Evolutionary conservation across 768 basidiomycete genomes (phyloP), one percentile per base, ranked within the genome.

Genomic region (Hemileccinum rubropunctum): DNA sequence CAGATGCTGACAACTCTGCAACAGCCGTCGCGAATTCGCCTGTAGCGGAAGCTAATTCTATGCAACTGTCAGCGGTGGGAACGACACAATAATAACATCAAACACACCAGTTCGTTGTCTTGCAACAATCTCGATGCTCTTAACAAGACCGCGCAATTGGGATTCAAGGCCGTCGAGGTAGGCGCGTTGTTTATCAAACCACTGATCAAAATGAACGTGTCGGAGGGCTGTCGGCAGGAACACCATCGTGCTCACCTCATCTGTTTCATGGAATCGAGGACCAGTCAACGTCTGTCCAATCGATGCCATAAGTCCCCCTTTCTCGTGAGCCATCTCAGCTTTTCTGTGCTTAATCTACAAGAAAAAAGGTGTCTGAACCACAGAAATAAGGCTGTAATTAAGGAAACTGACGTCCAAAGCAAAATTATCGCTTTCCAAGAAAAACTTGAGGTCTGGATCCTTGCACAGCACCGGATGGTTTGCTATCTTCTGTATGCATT

Each of bases 381-480:
- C 20, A 30, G 47, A 47, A 40, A 21, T 27, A 18, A 32, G 18
- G 3, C 1, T 67, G 8, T 14, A 43, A 20, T 17, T 3, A 40
- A 21, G 37, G 12, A 15, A 3, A 72, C 92, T 68, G 44, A 94
- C 92, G 70, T 98, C 97, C 48, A 93, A 71, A 12, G 87, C 73
- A 67, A 98, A 98, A 5, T 81, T 86, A 65, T 99, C 97, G 60
- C 86, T 90, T 66, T 98, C 95, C 62, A 99, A 71, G 72, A 99
- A 98, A 52, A 94, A 63, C 67, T 81, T 86, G 57, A 99, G 65
- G 65, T 98, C 95, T 2, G 85, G 66, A 61, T 99, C 97, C 64
- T 90, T 89, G 50, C 83, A 81, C 20, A 99, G 70, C 5, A 95
- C 83, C 0, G 95, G 93, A 64, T 99, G 97, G 57, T 89, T 88